Base-by-base conservation (phyloP, 192 early-diverging fungal genomes). In the Backusella sp. region DNA sequence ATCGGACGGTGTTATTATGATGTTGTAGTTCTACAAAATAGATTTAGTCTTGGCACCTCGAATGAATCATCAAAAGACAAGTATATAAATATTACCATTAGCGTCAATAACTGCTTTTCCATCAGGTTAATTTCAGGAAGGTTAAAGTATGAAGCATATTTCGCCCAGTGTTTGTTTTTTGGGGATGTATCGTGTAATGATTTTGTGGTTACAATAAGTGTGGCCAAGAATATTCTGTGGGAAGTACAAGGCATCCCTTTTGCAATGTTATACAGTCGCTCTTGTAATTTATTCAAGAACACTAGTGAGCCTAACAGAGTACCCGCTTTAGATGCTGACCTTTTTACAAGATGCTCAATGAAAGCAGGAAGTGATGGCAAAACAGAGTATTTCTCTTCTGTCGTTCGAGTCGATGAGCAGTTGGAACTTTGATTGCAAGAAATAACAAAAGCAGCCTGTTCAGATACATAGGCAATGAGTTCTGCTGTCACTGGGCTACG, bases 101-200 rank as follows among this genome's bases (percentile, higher is more conserved):
- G 76, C 23, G 87, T 87, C 39, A 94, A 84, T 30, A 94, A 77
- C 79, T 94, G 93, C 74, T 92, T 91, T 72, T 94, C 93, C 93
- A 94, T 94, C 26, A 94, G 79, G 42, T 94, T 94, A 67, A 94
- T 87, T 76, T 94, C 92, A n/a, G 88, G 82, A 4, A 94, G 84
- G 19, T 91, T 90, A 72, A 93, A 94, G 67, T 90, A 81, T 0
- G 82, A 81, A 0, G 92, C 91, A 77, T 91, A 93, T 53, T 87
- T 86, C 49, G 92, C 90, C 93, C 93, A 94, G 79, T 94, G 91
- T 81, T 93, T 94, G 85, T 94, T 94, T 79, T 92, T 94, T 28
- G 92, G 92, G 26, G 92, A 93, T 19, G 92, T 88, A 65, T 94
- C 93, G 67, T 94, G 93, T 8, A 93, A 80, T 62, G 92, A 92